A percentile compares a stretch with the other conserved stretches of the same genome.
Conservation (phyloP, 805 yeast species). For the Candida khao-thaluensis region DNA sequence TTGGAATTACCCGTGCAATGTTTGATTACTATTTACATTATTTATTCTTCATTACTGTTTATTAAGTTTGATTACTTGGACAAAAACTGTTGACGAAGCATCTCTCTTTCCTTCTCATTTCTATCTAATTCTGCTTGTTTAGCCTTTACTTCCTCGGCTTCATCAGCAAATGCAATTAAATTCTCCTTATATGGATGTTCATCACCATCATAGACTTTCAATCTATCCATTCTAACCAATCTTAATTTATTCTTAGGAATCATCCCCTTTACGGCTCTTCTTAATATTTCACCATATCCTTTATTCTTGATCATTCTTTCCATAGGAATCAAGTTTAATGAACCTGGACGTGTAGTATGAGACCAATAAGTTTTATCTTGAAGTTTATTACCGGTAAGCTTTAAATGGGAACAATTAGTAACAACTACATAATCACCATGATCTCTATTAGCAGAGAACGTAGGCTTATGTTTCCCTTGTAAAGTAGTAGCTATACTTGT, state of each 20-base stretch:
- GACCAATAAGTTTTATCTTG: constrained; percentile 81
- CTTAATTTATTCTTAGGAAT: constrained; percentile 88
- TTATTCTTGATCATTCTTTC: constrained; percentile 67
- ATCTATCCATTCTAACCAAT: constrained; percentile 72
- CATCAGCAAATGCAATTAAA: constrained; percentile 81
- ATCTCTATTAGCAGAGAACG: constrained; percentile 69
- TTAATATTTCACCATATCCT: constrained; percentile 85
- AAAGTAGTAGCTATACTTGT: constrained; percentile 81
- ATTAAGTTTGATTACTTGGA: constrained; percentile 20
- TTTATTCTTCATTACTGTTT: too few species aligned
- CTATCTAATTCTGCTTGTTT: constrained; percentile 41
- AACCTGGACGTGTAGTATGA: constrained; percentile 89
- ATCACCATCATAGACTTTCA: constrained; percentile 84
- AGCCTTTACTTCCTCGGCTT: constrained; percentile 52
- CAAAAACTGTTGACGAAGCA: constrained; percentile 37
- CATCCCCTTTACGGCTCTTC: constrained; percentile 93
- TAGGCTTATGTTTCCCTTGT: constrained; percentile 97
- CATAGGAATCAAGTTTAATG: constrained; percentile 81
- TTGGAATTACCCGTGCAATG: too few species aligned
- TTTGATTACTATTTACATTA: too few species aligned
- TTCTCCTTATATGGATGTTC: constrained; percentile 85
- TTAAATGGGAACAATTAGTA: constrained; percentile 80
- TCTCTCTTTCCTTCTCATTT: constrained; percentile 30
- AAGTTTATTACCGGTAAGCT: constrained; percentile 83
- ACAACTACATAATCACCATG: constrained; percentile 97